phyloP scores from a whole-genome alignment of 2,329 filamentous ascomycete genomes.

The Hymenotorrendiella dingleyae region DNA sequence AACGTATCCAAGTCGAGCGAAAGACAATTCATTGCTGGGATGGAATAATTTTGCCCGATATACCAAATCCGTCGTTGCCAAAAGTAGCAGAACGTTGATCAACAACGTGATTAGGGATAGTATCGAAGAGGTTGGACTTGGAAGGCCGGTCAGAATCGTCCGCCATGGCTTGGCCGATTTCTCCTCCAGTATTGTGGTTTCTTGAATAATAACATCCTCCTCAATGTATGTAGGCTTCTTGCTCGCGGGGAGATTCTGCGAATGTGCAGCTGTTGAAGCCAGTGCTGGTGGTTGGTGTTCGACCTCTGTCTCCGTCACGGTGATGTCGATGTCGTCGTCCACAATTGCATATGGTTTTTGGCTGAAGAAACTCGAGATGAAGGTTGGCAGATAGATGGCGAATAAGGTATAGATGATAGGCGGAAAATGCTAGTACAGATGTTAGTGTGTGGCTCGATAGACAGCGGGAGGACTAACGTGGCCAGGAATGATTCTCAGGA shows the following conservation, averaged over 20 bases:
- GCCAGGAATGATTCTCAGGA: constrained; percentile 49
- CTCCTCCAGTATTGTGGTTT: constrained; percentile 55
- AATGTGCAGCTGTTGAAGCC: constrained; percentile 24
- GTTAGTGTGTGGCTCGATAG: constrained; percentile 6
- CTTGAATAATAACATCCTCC: constrained; percentile 54
- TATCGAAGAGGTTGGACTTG: constrained; percentile 62
- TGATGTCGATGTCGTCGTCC: constrained; percentile 52
- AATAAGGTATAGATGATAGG: constrained; percentile 53
- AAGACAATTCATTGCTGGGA: constrained; percentile 69
- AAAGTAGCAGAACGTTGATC: constrained; percentile 65
- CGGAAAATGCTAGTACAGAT: constrained; percentile 29
- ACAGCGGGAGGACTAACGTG: constrained; percentile 24
- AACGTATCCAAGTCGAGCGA: constrained; percentile 82
- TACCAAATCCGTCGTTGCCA: constrained; percentile 70
- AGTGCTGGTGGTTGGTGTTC: constrained; percentile 30
- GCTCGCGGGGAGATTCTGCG: constrained; percentile 19
- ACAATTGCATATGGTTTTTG: constrained; percentile 53
- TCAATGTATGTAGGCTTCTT: constrained; percentile 34
- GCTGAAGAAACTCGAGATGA: constrained; percentile 51
- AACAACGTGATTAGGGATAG: constrained; percentile 63
- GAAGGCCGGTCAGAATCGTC: constrained; percentile 69
- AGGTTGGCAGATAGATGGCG: constrained; percentile 59
- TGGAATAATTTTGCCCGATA: constrained; percentile 67
- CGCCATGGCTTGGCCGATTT: constrained; percentile 50
- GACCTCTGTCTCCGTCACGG: constrained; percentile 41